Evolutionary conservation across 768 basidiomycete species (phyloP).

Genomic region (Rhodotorula sphaerocarpa): DNA sequence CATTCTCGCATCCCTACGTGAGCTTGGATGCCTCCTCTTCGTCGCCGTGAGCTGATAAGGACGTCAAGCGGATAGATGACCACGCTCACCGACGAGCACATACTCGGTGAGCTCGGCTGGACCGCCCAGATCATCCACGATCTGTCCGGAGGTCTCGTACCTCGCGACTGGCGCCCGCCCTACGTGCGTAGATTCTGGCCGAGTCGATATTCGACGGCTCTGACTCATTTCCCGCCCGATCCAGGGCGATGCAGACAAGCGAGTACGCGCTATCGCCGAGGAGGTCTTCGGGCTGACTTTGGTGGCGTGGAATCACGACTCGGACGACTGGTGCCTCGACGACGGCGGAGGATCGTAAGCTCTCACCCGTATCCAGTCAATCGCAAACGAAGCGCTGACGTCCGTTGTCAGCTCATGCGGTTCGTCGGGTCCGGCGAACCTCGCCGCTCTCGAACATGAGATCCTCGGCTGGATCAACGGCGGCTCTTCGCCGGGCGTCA

Average conservation of each 20-base stretch:
- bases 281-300: conserved; percentile 66
- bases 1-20: conserved; percentile 58
- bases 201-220: neutral
- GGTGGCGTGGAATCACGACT: conserved; percentile 69
- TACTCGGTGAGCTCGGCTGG: conserved; percentile 74
- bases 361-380: too few species aligned
- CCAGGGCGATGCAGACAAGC: conserved; percentile 58
- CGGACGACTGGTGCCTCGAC: conserved; percentile 27
- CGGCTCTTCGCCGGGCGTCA: conserved; percentile 50
- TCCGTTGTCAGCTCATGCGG: neutral
- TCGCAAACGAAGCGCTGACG: too few species aligned
- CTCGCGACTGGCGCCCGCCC: conserved; percentile 78
- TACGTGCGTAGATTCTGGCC: conserved; percentile 51
- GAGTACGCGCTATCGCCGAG: conserved; percentile 74
- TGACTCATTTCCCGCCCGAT: neutral
- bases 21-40: neutral
- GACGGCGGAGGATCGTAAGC: neutral
- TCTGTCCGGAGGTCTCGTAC: conserved; percentile 62
- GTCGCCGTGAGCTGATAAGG: too few species aligned
- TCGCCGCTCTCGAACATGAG: conserved; percentile 12
- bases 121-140: conserved; percentile 69
- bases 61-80: conserved; percentile 54
- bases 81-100: conserved; percentile 57
- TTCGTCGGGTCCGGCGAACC: neutral
- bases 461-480: conserved; percentile 2